Percentiles rank a stretch among this genome's conserved stretches.
These are phyloP conservation scores for Apiospora hydei DNA, from an alignment of 2,329 filamentous ascomycete genomes.

Conservation along the genomic window DNA sequence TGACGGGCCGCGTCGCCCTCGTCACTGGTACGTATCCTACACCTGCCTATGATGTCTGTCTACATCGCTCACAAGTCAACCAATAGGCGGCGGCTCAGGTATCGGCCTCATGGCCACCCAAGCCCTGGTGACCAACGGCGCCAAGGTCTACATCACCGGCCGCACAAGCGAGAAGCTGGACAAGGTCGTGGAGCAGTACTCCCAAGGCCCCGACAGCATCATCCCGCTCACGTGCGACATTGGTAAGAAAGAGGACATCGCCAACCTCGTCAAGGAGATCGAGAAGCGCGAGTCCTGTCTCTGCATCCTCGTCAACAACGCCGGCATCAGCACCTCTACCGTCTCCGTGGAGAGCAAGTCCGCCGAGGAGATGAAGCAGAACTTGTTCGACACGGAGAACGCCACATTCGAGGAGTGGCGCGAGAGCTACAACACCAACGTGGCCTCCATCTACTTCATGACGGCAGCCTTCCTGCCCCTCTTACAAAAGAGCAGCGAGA, in stretches of 20 bases:
- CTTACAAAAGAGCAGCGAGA: slow-evolving; percentile 58
- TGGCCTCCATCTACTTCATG: slow-evolving; percentile 72
- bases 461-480: slow-evolving; percentile 69
- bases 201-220: slow-evolving; percentile 62
- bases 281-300: slow-evolving; percentile 62
- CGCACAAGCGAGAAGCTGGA: slow-evolving; percentile 69
- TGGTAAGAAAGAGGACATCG: slow-evolving; percentile 66
- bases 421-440: slow-evolving; percentile 77
- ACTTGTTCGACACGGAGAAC: slow-evolving; percentile 71
- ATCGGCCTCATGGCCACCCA: slow-evolving; percentile 75
- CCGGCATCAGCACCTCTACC: slow-evolving; percentile 64
- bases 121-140: slow-evolving; percentile 71
- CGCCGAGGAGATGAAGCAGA: slow-evolving; percentile 59
- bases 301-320: slow-evolving; percentile 74
- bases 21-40: slow-evolving; percentile 52
- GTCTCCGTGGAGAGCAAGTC: slow-evolving; percentile 63
- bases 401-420: slow-evolving; percentile 73
- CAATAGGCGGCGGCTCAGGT: slow-evolving; percentile 61
- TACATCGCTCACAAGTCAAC: background rate
- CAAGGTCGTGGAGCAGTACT: slow-evolving; percentile 63
- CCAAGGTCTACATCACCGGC: slow-evolving; percentile 75
- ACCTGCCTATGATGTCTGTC: no score
- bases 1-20: slow-evolving; percentile 52
- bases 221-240: slow-evolving; percentile 68
- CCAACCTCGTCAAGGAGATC: slow-evolving; percentile 64